These are phyloP conservation scores for Colletotrichum sojae DNA, from an alignment of 2,329 filamentous ascomycete genomes.

Conservation along the genomic window DNA sequence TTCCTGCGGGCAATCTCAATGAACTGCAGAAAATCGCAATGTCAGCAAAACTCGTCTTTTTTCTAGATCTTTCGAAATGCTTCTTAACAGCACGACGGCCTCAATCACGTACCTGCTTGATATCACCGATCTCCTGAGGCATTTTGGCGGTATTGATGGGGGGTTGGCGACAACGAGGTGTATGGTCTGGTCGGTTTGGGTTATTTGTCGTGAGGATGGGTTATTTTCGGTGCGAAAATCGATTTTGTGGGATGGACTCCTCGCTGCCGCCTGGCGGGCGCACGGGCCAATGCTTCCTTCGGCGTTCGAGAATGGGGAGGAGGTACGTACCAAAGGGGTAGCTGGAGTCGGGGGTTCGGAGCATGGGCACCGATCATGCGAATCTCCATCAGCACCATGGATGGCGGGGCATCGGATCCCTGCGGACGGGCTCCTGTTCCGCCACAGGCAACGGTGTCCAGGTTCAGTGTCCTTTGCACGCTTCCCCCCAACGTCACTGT, in stretches of 20 bases:
- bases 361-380: conserved; percentile 22
- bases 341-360: neutral
- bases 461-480: neutral
- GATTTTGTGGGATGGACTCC: conserved; percentile 43
- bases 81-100: neutral
- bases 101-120: conserved; percentile 79
- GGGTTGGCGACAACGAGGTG: conserved; percentile 39
- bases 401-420: neutral
- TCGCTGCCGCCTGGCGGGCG: conserved; percentile 17
- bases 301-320: neutral
- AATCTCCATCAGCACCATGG: neutral
- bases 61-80: neutral
- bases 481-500: conserved; percentile 30
- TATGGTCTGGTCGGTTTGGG: conserved; percentile 30
- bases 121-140: conserved; percentile 98
- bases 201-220: conserved; percentile 22
- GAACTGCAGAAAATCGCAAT: conserved; percentile 73
- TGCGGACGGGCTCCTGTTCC: neutral
- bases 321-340: neutral
- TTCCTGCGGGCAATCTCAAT: conserved; percentile 99
- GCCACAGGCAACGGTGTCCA: conserved; percentile 26
- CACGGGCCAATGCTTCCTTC: conserved; percentile 30
- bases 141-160: conserved; percentile 77
- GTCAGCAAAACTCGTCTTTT: conserved; percentile 45
- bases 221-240: conserved; percentile 43